Evolutionary conservation across 2,329 filamentous ascomycete species (phyloP).

Genomic region (Fusarium equiseti): DNA sequence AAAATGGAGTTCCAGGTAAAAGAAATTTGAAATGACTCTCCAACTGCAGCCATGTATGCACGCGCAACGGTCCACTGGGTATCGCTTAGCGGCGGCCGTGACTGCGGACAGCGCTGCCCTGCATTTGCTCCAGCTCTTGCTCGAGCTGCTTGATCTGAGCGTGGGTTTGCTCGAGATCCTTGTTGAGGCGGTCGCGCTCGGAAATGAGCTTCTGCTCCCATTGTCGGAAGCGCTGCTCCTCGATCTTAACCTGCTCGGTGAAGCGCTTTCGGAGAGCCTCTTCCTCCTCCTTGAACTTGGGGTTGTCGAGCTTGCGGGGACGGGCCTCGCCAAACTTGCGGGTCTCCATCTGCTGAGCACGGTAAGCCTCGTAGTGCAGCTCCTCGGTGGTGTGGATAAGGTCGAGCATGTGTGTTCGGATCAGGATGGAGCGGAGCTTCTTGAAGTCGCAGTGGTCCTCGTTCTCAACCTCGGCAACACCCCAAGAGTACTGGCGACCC

Average conservation of each 20-base stretch:
- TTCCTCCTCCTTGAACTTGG: conserved; percentile 99
- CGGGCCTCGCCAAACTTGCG: conserved; percentile 98
- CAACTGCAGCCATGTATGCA: conserved; percentile 47
- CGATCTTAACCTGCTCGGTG: conserved; percentile 99
- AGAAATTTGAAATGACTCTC: conserved; percentile 47
- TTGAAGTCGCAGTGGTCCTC: conserved; percentile 99
- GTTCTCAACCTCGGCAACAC: conserved; percentile 99
- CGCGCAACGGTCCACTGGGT: conserved; percentile 22
- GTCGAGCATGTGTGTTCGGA: conserved; percentile 99
- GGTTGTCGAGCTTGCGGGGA: conserved; percentile 98
- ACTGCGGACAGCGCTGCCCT: conserved; percentile 89
- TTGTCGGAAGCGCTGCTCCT: conserved; percentile 98
- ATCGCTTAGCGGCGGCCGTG: conserved; percentile 86
- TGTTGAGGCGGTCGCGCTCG: conserved; percentile 98
- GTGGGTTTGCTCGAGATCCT: conserved; percentile 98
- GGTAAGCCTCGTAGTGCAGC: conserved; percentile 99
- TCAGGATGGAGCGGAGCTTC: conserved; percentile 98
- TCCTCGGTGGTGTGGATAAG: conserved; percentile 99
- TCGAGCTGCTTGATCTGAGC: conserved; percentile 94
- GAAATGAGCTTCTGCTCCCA: conserved; percentile 99
- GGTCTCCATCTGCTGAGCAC: conserved; percentile 99
- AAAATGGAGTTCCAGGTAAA: conserved; percentile 48
- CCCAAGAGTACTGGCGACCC: conserved; percentile 99
- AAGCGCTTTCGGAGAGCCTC: conserved; percentile 98
- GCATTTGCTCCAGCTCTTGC: conserved; percentile 91